phyloP scores from a whole-genome alignment of 2,329 filamentous ascomycete species.

The Exophiala dermatitidis region DNA sequence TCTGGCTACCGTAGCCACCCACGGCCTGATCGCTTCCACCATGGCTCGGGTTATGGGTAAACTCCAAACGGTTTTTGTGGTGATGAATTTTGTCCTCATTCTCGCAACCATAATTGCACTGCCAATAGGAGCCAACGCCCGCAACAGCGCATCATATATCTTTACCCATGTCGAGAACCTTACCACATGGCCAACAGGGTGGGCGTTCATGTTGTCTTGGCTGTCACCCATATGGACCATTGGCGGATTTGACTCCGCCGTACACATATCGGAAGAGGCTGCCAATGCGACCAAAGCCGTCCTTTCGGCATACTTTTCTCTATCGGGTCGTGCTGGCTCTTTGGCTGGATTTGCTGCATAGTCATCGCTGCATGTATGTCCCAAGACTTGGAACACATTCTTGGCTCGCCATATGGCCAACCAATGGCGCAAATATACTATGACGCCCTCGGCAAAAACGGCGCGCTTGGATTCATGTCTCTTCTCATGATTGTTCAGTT shows the following conservation, averaged over 20 bases:
- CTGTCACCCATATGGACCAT: constrained; percentile 57
- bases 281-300: constrained; percentile 54
- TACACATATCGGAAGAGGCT: constrained; percentile 55
- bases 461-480: constrained; percentile 52
- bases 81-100: constrained; percentile 51
- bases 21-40: constrained; percentile 49
- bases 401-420: constrained; percentile 49
- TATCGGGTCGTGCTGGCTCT: constrained; percentile 49
- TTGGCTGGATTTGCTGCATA: constrained; percentile 53
- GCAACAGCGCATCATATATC: constrained; percentile 45
- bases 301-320: constrained; percentile 53
- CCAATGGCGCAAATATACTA: constrained; percentile 46
- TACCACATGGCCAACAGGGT: constrained; percentile 52
- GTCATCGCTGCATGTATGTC: constrained; percentile 53
- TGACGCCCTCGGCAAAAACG: constrained; percentile 32
- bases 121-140: constrained; percentile 43
- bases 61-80: constrained; percentile 51
- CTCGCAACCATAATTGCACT: constrained; percentile 51
- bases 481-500: constrained; percentile 56
- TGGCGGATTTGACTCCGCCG: constrained; percentile 45
- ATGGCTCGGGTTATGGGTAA: constrained; percentile 52
- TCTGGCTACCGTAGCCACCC: constrained; percentile 46
- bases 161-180: constrained; percentile 52
- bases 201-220: constrained; percentile 56
- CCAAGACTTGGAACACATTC: constrained; percentile 44